Base-by-base conservation (phyloP, 768 basidiomycete species). In the Candolleomyces aberdarensis region DNA sequence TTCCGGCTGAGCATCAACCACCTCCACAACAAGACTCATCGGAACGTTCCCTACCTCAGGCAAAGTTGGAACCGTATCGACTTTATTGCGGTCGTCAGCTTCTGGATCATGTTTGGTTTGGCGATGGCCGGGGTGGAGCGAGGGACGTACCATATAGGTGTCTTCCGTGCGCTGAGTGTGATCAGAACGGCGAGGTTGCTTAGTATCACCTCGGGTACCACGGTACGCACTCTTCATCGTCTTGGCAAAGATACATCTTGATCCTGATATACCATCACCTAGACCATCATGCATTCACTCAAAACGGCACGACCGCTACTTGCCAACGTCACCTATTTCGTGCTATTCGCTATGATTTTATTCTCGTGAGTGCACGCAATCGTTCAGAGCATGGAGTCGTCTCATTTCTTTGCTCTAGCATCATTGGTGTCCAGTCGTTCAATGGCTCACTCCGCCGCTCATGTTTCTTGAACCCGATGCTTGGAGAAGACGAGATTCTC, bases 391-490 rank as follows among this genome's bases (percentile, higher is more conserved):
- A 59, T 20, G 44, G n/a, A 46, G 48, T 56, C 36, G n/a, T 58
- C 29, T 43, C 20, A 55, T 10, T 31, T 31, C 29, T 52, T 43
- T 11, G n/a, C n/a, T 31, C 29, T 1, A 91, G 92, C 3, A 91
- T 98, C 68, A 91, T 97, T 60, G 96, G 96, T n/a, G 84, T 97
- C 1, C 94, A 98, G 66, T 85, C 92, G 0, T 99, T 99, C 79
- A 86, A 88, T 60, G 94, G 94, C 0, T 95, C 93, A 1, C 78
- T 91, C 46, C 79, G 87, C 17, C 83, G 90, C 8, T 80, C 78
- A 1, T 92, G 90, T 66, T 76, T 80, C 51, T 75, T 91, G 44
- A 65, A 71, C 17, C 79, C 87, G 3, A 80, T 78, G 1, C 74
- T 83, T 1, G 89, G 87, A 0, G 86, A 86, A 68, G 66, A 63